phyloP scores from a whole-genome alignment of 163 green algal species.

The Trebouxia gelatinosa region DNA sequence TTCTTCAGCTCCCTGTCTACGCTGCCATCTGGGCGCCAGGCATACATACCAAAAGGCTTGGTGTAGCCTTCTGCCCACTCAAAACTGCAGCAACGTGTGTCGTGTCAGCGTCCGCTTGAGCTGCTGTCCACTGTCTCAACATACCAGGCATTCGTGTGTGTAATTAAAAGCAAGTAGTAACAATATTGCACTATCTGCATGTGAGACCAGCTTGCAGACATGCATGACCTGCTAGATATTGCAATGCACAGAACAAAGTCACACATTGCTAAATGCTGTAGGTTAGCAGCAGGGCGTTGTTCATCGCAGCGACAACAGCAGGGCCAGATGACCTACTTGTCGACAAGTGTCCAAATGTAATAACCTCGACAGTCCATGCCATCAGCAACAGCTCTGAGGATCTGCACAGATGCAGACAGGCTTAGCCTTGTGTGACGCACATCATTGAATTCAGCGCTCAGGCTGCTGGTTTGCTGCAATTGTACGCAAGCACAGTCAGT shows the following conservation, averaged over 20 bases:
- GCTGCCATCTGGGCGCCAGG: conserved; percentile 7
- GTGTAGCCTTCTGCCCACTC: conserved; percentile 31
- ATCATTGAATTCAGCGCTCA: no score
- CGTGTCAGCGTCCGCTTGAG: background rate
- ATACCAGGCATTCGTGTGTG: no score
- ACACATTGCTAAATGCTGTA: background rate
- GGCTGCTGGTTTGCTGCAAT: no score
- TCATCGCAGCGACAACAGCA: conserved; percentile 43
- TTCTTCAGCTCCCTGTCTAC: conserved; percentile 26
- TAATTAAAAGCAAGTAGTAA: background rate
- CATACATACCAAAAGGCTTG: conserved; percentile 27
- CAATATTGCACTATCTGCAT: background rate
- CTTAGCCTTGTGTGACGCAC: no score
- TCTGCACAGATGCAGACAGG: conserved; percentile 40
- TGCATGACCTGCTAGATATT: background rate
- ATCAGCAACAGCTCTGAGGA: conserved; percentile 60
- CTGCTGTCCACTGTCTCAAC: background rate
- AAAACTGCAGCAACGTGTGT: conserved; percentile 12
- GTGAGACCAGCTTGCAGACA: background rate
- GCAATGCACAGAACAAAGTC: background rate
- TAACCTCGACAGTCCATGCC: conserved; percentile 70
- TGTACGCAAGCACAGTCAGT: background rate
- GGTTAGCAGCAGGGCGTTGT: background rate
- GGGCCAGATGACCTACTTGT: conserved; percentile 45
- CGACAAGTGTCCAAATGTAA: conserved; percentile 68